Evolutionary conservation across 371 early-diverging fungal genomes (phyloP), one percentile per base, ranked within the genome.

Genomic region (Conidiobolus incongruus): DNA sequence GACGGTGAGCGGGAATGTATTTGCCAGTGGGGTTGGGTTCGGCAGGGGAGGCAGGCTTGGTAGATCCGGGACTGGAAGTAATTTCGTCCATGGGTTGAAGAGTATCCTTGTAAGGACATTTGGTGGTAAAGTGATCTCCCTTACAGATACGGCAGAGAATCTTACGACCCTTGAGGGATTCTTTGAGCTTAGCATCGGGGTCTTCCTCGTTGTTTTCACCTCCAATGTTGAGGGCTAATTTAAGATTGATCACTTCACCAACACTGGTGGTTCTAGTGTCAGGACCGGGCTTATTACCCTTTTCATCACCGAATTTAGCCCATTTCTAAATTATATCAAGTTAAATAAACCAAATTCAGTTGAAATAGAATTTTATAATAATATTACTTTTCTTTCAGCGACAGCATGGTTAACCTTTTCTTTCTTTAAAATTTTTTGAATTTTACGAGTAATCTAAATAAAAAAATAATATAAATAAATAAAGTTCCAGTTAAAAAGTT

Each of bases 71-170:
- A 34, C 13, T 40, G 20, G 11, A 22, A 7, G 46, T 28, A 10
- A 53, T 29, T 31, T 70, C 75, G 47, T 75, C 68, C 48, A 75
- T 51, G 10, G 81, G 80, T 44, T 69, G 71, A 55, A 86, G 63
- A 3, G 88, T 80, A 57, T 89, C 89, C 66, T 93, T 95, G 78
- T 85, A 92, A 40, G 96, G 96, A 72, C 96, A 95, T 61, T 84
- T 85, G 48, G 77, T 64, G 23, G 96, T 93, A 62, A 79, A 91
- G 68, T 95, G 96, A 47, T 82, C 86, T 47, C 91, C 90, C 53
- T 88, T 85, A 68, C 96, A 95, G 47, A 80, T 75, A 66, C 96
- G 85, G 68, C 96, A 95, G 41, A 72, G 65, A 63, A 95, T 92
- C 55, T 81, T 84, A 58, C 69, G 75, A 62, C 68, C 65, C 54